These are phyloP conservation scores for Syzygium syzygioides DNA, from an alignment of 441 rosid species.

Conservation along the genomic window DNA sequence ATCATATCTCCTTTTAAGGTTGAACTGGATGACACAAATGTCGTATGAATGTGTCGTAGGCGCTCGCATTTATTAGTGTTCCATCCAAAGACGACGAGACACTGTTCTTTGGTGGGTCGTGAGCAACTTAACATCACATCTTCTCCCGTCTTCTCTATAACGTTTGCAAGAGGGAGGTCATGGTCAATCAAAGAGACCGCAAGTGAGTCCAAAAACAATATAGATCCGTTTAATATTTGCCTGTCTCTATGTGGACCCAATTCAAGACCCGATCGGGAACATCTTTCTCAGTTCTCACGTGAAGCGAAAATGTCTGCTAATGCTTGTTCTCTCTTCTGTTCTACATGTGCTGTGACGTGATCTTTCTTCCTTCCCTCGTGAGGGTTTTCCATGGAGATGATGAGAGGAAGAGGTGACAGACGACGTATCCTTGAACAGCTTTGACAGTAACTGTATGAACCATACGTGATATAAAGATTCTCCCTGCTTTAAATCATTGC, in stretches of 20 bases:
- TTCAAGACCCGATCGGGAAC: not conserved
- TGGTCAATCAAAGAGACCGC: not conserved
- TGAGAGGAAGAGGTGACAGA: not conserved
- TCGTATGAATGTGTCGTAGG: not conserved
- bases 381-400: not conserved
- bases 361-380: not conserved
- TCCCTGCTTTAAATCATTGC: not conserved
- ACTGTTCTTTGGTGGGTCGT: not conserved
- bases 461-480: not conserved
- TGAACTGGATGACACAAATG: not conserved
- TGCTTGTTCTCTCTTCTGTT: not conserved
- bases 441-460: not conserved
- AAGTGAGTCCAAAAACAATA: not conserved
- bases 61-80: not conserved
- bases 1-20: not conserved
- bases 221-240: not conserved
- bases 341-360: not conserved
- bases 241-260: not conserved
- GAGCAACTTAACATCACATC: not conserved
- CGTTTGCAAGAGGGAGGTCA: not conserved
- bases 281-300: not conserved
- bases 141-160: not conserved
- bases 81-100: not conserved
- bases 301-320: not conserved
- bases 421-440: not conserved